Conservation (phyloP, 306 rosid species). For the Psophocarpus tetragonolobus region DNA sequence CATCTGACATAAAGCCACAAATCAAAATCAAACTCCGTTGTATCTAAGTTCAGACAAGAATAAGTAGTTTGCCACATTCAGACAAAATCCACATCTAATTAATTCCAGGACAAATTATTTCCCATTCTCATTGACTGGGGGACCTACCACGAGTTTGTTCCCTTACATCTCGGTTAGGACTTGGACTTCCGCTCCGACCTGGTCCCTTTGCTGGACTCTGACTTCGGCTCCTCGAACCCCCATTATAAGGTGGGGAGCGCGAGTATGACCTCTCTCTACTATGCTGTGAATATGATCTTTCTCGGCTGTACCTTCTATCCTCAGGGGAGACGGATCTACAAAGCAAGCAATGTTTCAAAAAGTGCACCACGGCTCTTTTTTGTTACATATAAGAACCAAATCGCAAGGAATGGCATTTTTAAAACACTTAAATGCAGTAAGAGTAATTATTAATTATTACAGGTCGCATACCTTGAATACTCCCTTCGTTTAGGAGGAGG, state of each 20-base stretch:
- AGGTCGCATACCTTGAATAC: constrained; percentile 66
- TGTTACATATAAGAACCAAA: not conserved
- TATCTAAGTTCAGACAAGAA: constrained; percentile 5
- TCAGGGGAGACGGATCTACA: constrained; percentile 76
- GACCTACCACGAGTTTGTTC: constrained; percentile 62
- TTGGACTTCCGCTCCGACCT: constrained; percentile 55
- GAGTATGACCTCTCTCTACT: constrained; percentile 63
- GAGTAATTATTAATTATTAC: not conserved
- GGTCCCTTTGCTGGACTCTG: constrained; percentile 64
- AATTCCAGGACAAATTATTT: constrained; percentile 11
- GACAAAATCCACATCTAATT: constrained; percentile 33
- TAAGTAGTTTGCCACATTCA: not conserved
- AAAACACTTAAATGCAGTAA: not conserved
- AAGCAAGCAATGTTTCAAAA: constrained; percentile 5
- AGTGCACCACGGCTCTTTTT: not conserved
- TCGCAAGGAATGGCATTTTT: not conserved
- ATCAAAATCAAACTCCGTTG: constrained; percentile 13
- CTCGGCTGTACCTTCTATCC: constrained; percentile 68
- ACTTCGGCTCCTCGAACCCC: constrained; percentile 74
- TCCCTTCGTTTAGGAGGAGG: constrained; percentile 71
- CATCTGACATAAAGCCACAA: constrained; percentile 10
- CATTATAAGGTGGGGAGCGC: constrained; percentile 68
- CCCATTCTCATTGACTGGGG: constrained; percentile 55
- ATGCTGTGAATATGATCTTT: constrained; percentile 57
- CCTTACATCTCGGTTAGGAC: constrained; percentile 50